A percentile compares a stretch with the other conserved stretches of the same genome.
Conservation (phyloP, 2,329 filamentous ascomycete genomes). For the Pestalotiopsis sp. region DNA sequence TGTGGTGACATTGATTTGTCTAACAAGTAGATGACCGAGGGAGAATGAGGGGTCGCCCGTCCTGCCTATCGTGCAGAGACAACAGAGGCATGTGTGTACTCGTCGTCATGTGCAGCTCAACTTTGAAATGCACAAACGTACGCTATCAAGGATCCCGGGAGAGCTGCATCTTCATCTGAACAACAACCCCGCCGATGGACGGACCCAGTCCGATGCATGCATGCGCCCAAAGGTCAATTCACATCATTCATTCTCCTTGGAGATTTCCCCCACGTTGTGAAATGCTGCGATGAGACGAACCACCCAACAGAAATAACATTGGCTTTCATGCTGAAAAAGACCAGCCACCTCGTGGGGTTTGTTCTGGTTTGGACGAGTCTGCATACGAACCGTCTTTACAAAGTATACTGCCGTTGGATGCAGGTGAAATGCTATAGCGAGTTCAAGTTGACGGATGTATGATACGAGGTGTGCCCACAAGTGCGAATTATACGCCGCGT, state of each 20-base stretch:
- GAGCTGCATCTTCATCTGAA: background rate
- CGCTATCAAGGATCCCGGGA: background rate
- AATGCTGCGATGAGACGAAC: conserved; percentile 31
- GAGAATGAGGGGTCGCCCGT: background rate
- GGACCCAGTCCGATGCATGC: conserved; percentile 9
- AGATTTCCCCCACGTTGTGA: conserved; percentile 41
- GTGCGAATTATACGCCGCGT: background rate
- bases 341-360: conserved; percentile 10
- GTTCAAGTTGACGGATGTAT: background rate
- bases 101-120: background rate
- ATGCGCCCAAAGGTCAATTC: conserved; percentile 15
- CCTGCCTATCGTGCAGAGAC: background rate
- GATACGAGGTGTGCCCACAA: background rate
- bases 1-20: background rate
- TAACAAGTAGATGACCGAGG: background rate
- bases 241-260: conserved; percentile 30
- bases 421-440: background rate
- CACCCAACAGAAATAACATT: background rate
- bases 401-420: background rate
- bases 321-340: background rate
- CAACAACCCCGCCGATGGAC: conserved; percentile 15
- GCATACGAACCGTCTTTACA: background rate
- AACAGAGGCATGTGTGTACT: background rate
- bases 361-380: background rate
- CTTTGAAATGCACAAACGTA: background rate